A percentile compares a stretch with the other conserved stretches of the same genome.
Conservation (phyloP, 176 grass and related monocot genomes). For the Oryza meridionalis region DNA sequence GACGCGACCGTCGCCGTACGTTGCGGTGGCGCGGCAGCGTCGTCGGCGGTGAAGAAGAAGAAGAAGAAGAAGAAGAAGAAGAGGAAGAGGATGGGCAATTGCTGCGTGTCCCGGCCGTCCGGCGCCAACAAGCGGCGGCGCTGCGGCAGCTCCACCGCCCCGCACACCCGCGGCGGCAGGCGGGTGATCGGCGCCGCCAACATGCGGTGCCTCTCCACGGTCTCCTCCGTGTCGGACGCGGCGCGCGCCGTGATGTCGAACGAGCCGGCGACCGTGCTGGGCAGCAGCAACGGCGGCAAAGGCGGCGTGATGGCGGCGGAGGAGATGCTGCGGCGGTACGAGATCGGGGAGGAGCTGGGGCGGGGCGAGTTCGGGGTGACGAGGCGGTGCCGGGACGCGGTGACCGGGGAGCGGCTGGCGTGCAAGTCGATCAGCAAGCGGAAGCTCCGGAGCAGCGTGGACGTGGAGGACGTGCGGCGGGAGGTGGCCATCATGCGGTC, state of each 20-base stretch:
- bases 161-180: constrained; percentile 8
- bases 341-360: constrained; percentile 57
- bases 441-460: constrained; percentile 52
- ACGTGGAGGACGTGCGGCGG: constrained; percentile 62
- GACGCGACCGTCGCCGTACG: neutral
- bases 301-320: neutral
- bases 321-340: constrained; percentile 51
- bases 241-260: neutral
- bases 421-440: constrained; percentile 73
- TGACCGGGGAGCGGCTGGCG: constrained; percentile 40
- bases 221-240: constrained; percentile 45
- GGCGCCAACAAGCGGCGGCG: constrained; percentile 20
- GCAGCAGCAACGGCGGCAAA: too few relatives aligned
- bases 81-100: constrained; percentile 50
- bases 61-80: constrained; percentile 1
- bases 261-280: constrained; percentile 37
- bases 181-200: constrained; percentile 32
- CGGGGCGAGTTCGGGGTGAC: constrained; percentile 69
- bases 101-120: constrained; percentile 50
- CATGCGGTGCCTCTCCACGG: constrained; percentile 38
- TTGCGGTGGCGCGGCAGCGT: constrained; percentile 1
- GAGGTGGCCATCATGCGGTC: constrained; percentile 68
- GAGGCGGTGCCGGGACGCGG: constrained; percentile 43
- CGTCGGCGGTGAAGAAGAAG: too few relatives aligned
- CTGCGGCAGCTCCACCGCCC: neutral